A percentile compares a stretch with the other conserved stretches of the same genome.
Conservation (phyloP, 495 filamentous ascomycete species). For the Bombardia bombarda region DNA sequence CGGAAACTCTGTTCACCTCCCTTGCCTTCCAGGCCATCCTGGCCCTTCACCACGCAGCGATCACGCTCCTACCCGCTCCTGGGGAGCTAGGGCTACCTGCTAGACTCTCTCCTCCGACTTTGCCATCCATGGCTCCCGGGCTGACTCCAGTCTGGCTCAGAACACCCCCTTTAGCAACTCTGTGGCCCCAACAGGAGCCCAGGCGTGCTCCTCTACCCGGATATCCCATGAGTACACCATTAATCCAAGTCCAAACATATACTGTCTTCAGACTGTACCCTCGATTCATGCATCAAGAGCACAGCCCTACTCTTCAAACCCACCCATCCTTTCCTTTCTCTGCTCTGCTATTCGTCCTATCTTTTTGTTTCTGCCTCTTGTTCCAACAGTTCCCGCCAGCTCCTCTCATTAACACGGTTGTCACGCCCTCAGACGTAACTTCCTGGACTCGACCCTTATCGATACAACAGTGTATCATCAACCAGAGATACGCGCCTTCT, state of each 20-base stretch:
- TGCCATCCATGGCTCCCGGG: conserved; percentile 10
- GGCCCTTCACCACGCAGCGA: conserved; percentile 6
- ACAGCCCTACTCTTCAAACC: conserved; percentile 19
- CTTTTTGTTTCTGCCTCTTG: conserved; percentile 12
- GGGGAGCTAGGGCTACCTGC: conserved; percentile 7
- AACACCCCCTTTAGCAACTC: not conserved
- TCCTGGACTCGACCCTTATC: not conserved
- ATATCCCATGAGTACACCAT: conserved; percentile 28
- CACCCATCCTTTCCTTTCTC: conserved; percentile 10
- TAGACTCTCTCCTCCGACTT: conserved; percentile 2
- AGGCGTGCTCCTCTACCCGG: conserved; percentile 15
- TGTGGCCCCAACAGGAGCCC: conserved; percentile 6
- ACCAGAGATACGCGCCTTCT: no score
- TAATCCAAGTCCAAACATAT: conserved; percentile 20
- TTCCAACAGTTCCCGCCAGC: conserved; percentile 12
- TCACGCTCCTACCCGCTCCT: conserved; percentile 15
- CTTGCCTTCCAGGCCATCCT: conserved; percentile 3
- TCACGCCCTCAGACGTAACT: conserved; percentile 6
- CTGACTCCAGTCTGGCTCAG: conserved; percentile 6
- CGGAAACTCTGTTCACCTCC: conserved; percentile 15
- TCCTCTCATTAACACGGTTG: conserved; percentile 8
- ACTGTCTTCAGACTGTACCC: conserved; percentile 24
- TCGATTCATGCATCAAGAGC: conserved; percentile 23
- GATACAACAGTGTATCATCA: not conserved
- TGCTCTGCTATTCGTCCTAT: conserved; percentile 10